Conservation (phyloP, 768 basidiomycete genomes). For the Kwoniella heveanensis region DNA sequence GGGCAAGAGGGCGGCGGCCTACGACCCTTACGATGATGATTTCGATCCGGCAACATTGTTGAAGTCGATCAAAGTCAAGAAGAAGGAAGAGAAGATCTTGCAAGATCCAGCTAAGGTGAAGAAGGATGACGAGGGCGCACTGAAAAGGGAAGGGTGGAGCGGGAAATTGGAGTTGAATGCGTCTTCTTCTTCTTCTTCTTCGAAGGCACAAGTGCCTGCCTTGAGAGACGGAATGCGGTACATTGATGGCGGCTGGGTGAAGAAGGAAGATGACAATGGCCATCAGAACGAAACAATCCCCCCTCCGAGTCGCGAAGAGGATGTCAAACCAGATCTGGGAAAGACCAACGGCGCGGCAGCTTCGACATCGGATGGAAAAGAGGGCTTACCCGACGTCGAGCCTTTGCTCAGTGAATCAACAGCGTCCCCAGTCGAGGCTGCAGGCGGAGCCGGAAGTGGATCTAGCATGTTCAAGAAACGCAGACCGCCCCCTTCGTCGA, state of each 20-base stretch:
- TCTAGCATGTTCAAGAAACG: slow-evolving; percentile 57
- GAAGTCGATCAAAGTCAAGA: slow-evolving; percentile 64
- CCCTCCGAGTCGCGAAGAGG: neutral
- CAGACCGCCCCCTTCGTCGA: slow-evolving; percentile 40
- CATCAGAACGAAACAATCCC: neutral
- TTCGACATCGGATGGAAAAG: neutral
- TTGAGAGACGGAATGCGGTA: slow-evolving; percentile 19
- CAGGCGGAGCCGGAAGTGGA: slow-evolving; percentile 1
- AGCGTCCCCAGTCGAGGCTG: slow-evolving; percentile 6
- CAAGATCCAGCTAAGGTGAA: slow-evolving; percentile 29
- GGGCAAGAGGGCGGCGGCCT: slow-evolving; percentile 66
- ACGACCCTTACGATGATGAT: slow-evolving; percentile 67
- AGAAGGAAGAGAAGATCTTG: slow-evolving; percentile 49
- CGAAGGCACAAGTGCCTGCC: neutral
- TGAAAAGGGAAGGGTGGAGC: slow-evolving; percentile 20
- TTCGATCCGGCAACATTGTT: slow-evolving; percentile 76
- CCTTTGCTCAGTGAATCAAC: neutral
- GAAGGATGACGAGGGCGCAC: slow-evolving; percentile 21
- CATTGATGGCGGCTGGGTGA: slow-evolving; percentile 17
- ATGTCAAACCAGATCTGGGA: slow-evolving; percentile 18
- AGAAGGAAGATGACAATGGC: slow-evolving; percentile 21
- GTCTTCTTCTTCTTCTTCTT: neutral
- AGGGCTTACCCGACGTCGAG: slow-evolving; percentile 2
- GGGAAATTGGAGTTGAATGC: slow-evolving; percentile 21
- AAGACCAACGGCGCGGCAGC: neutral